Conservation (phyloP, 176 grass and related monocot species). For the Thinopyrum elongatum region DNA sequence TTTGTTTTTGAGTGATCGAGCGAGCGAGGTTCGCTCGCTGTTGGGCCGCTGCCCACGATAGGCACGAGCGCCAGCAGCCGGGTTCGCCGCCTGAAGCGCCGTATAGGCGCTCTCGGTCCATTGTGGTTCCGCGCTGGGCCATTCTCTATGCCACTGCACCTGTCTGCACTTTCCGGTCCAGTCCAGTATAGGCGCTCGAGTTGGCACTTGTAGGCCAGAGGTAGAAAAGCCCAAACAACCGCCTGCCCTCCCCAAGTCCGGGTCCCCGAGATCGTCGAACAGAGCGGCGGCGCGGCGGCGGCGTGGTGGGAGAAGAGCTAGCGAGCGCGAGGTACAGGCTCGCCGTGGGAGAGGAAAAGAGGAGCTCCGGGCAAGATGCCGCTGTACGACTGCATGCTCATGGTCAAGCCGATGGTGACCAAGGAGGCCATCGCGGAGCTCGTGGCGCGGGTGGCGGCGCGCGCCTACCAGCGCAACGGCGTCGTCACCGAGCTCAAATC, state of each 20-base stretch:
- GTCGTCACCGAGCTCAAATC: conserved; percentile 83
- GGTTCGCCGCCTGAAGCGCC: too few relatives aligned
- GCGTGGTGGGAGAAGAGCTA: background rate
- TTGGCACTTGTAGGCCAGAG: background rate
- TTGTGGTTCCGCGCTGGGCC: too few relatives aligned
- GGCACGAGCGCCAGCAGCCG: too few relatives aligned
- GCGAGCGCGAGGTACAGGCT: background rate
- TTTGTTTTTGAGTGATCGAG: too few relatives aligned
- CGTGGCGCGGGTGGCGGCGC: conserved; percentile 50
- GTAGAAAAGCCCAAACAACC: background rate
- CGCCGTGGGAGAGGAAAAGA: background rate
- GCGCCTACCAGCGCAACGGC: conserved; percentile 76
- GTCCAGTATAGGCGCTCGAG: background rate
- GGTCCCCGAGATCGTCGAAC: conserved; percentile 1
- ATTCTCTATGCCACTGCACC: too few relatives aligned
- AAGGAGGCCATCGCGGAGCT: conserved; percentile 63
- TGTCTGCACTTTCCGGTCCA: background rate
- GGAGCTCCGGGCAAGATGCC: conserved; percentile 43
- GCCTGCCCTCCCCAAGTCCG: background rate
- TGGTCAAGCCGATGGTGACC: conserved; percentile 58
- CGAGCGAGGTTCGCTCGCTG: too few relatives aligned
- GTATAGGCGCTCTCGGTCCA: too few relatives aligned
- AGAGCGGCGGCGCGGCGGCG: conserved; percentile 21
- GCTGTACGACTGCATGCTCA: conserved; percentile 81
- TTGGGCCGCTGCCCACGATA: too few relatives aligned